Percentiles rank a stretch among this genome's conserved stretches.
Conservation (phyloP, 75 land plant genomes). For the Pseudotsuga menziesii region DNA sequence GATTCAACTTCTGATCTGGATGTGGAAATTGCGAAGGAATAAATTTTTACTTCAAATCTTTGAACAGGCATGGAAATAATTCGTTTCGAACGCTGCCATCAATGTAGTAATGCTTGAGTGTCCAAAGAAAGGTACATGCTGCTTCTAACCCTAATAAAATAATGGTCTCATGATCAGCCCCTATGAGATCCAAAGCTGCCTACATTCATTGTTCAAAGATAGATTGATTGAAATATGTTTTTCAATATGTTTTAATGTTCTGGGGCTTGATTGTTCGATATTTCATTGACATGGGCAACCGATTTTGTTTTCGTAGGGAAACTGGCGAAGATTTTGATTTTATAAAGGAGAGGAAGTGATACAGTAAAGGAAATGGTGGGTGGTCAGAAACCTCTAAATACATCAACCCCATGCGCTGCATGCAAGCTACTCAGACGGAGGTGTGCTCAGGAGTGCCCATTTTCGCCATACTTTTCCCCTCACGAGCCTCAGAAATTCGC, state of each 20-base stretch:
- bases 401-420: conserved; percentile 29
- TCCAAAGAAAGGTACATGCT: not conserved
- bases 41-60: not conserved
- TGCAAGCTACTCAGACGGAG: conserved; percentile 29
- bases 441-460: conserved; percentile 32
- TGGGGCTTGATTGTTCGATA: no score
- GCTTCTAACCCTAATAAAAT: not conserved
- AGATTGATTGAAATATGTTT: no score
- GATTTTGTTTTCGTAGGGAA: not conserved
- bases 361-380: not conserved
- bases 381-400: conserved; percentile 12
- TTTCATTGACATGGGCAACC: no score
- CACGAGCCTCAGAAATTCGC: conserved; percentile 35
- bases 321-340: not conserved
- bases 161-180: no score
- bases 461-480: conserved; percentile 32
- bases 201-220: no score
- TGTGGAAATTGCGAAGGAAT: not conserved
- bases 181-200: no score
- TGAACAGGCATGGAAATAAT: not conserved
- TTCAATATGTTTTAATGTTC: no score
- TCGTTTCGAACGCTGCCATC: not conserved
- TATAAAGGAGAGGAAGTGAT: conserved; percentile 7
- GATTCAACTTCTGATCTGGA: no score
- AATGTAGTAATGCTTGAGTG: not conserved